Percentiles rank a stretch among this genome's conserved stretches.
phyloP scores from a whole-genome alignment of 164 flowering plant genomes.

The Vitis labrusca region DNA sequence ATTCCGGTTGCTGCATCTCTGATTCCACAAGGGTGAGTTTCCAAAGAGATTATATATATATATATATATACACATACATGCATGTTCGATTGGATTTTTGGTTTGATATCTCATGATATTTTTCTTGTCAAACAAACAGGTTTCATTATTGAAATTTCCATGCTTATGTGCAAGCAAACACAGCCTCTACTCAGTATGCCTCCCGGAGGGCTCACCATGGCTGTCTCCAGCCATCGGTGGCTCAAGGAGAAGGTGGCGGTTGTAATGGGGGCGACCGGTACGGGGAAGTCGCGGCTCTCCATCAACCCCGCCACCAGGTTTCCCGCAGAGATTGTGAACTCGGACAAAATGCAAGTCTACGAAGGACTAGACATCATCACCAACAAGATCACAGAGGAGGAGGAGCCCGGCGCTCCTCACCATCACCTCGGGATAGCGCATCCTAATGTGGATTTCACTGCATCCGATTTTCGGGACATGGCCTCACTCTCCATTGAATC shows the following conservation, averaged over 20 bases:
- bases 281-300: constrained; percentile 32
- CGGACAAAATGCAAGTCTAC: constrained; percentile 35
- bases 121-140: too few species aligned
- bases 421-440: constrained; percentile 18
- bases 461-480: constrained; percentile 14
- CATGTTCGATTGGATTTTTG: too few species aligned
- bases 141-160: too few species aligned
- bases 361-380: constrained; percentile 25
- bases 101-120: too few species aligned
- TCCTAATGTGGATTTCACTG: constrained; percentile 26
- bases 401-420: constrained; percentile 24
- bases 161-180: too few species aligned
- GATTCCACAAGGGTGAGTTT: too few species aligned
- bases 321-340: constrained; percentile 26
- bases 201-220: too few species aligned
- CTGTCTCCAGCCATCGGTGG: neutral
- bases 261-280: constrained; percentile 34
- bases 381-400: constrained; percentile 24
- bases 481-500: constrained; percentile 2
- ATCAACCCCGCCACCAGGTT: constrained; percentile 25
- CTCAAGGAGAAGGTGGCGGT: constrained; percentile 18
- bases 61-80: too few species aligned
- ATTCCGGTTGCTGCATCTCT: too few species aligned
- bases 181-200: too few species aligned
- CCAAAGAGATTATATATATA: too few species aligned